Base-by-base conservation (phyloP, 2,329 filamentous ascomycete genomes). In the Aureobasidium melanogenum region DNA sequence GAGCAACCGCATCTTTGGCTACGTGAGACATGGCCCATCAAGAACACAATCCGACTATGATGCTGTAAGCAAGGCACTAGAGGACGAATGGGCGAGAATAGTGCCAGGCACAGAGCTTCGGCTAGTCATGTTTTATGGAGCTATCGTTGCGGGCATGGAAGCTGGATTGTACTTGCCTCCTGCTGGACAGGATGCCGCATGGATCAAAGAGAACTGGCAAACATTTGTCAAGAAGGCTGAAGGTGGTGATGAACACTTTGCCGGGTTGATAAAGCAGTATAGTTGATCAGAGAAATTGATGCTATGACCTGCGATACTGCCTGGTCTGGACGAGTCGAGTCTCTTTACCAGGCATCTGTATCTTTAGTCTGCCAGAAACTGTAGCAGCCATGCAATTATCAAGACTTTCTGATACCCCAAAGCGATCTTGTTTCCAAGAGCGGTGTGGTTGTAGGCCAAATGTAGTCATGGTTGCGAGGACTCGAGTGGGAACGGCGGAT, bases 211-310 rank as follows among this genome's bases (percentile, higher is more conserved):
- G 57, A 69, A 74, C 65, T 66, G 67, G 67, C 64, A 63, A 10
- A 67, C 60, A 41, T 74, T 74, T 63, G 64, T 71, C 52, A 64
- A 66, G 66, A 70, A 66, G 63, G 72, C 72, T 6, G 66, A 68
- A n/a, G 63, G 57, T 24, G 72, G 72, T 26, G 68, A 74, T 66
- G 68, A 70, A 64, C 69, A 72, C 41, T 70, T 74, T 54, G 55
- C 34, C 58, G 68, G 24, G 1, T 9, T 51, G 47, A 38, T 51
- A 7, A 26, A 51, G 28, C 47, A 36, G 19, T 36, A 52, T 51
- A 51, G 48, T 38, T 34, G 48, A 51, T 38, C 8, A 8, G 1
- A 4, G 7, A 24, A 7, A 9, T 26, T 5, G 44, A 15, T 30
- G 8, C 10, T 15, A 7, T n/a, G n/a, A 36, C 12, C 9, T 10